Conservation (phyloP, 768 basidiomycete species). For the Calocybe gangraenosa region DNA sequence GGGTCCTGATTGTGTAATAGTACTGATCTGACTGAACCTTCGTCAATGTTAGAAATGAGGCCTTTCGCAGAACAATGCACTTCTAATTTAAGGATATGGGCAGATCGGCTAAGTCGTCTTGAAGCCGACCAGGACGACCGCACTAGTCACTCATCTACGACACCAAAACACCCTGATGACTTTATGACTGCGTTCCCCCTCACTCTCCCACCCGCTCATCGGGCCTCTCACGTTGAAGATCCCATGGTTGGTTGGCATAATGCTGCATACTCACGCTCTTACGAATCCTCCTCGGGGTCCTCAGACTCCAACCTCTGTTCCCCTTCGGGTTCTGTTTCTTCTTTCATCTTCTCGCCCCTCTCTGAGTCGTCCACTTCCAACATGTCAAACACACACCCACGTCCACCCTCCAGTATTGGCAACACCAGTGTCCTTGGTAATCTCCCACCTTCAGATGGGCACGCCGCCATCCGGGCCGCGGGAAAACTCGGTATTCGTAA, state of each 20-base stretch:
- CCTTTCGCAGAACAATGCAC: constrained; percentile 64
- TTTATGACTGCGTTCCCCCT: constrained; percentile 33
- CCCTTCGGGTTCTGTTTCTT: constrained; percentile 23
- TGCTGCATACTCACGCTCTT: constrained; percentile 19
- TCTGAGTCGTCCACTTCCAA: constrained; percentile 21
- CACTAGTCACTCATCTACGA: constrained; percentile 50
- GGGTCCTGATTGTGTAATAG: constrained; percentile 16
- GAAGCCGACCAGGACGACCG: constrained; percentile 24
- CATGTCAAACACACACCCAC: constrained; percentile 2
- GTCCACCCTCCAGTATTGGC: constrained; percentile 17
- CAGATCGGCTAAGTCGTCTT: constrained; percentile 40
- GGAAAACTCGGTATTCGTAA: constrained; percentile 44
- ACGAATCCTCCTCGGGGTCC: constrained; percentile 21
- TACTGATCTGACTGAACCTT: not conserved
- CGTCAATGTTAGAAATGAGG: constrained; percentile 52
- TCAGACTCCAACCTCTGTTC: constrained; percentile 24
- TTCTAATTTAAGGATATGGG: constrained; percentile 70
- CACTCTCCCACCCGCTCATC: constrained; percentile 25
- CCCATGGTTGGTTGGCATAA: constrained; percentile 18
- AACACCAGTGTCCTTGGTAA: constrained; percentile 18
- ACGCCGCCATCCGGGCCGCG: constrained; percentile 49
- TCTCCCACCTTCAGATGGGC: constrained; percentile 17
- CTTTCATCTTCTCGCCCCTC: constrained; percentile 24
- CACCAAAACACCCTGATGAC: constrained; percentile 49
- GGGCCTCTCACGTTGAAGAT: constrained; percentile 14